phyloP scores from a whole-genome alignment of 1,139 yeast species.

The Insectozyma bohioensis region DNA sequence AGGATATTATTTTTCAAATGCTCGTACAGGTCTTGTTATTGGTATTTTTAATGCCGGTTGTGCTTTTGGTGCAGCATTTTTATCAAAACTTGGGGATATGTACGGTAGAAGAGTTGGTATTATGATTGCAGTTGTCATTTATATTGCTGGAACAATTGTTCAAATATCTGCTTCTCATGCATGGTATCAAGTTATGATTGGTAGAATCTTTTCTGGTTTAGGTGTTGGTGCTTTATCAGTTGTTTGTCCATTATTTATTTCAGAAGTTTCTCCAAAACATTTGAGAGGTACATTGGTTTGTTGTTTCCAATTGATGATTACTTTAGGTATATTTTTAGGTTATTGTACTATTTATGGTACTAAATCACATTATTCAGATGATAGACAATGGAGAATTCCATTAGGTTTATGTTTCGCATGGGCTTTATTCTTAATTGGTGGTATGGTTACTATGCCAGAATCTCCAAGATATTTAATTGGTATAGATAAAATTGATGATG shows the following conservation, averaged over 20 bases:
- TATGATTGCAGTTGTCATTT: conserved; percentile 43
- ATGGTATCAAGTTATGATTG: conserved; percentile 57
- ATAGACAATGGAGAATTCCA: conserved; percentile 68
- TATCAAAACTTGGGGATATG: conserved; percentile 53
- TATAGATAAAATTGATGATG: conserved; percentile 38
- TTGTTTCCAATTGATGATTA: conserved; percentile 66
- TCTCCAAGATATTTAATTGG: conserved; percentile 55
- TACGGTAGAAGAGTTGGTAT: conserved; percentile 55
- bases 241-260: conserved; percentile 64
- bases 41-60: conserved; percentile 72
- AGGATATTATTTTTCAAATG: conserved; percentile 39
- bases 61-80: conserved; percentile 66
- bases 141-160: conserved; percentile 48
- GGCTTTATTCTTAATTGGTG: conserved; percentile 51
- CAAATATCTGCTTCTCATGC: conserved; percentile 38
- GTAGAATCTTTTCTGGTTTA: conserved; percentile 67
- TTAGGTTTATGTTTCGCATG: conserved; percentile 59
- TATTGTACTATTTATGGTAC: conserved; percentile 69
- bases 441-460: conserved; percentile 64
- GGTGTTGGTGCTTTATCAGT: conserved; percentile 73
- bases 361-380: conserved; percentile 40
- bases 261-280: conserved; percentile 69
- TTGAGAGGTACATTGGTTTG: conserved; percentile 73
- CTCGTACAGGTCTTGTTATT: conserved; percentile 55
- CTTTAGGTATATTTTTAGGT: conserved; percentile 68